Base-by-base conservation (phyloP, 2,329 filamentous ascomycete species). In the Didymella lethalis region DNA sequence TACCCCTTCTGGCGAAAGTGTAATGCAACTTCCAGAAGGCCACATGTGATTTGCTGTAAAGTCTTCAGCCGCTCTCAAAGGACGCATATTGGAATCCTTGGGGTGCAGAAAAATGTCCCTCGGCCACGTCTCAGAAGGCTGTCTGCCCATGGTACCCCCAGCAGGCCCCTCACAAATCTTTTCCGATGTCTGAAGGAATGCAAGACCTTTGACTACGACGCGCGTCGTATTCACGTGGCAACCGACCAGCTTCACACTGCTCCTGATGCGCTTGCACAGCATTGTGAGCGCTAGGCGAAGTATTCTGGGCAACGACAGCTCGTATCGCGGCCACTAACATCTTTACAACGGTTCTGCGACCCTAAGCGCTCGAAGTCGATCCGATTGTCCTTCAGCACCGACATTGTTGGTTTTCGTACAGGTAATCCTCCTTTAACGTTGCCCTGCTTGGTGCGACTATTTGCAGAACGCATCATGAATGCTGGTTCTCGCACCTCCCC, bases 171-270 rank as follows among this genome's bases (percentile, higher is more conserved):
- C 57, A 54, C 44, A 32, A 48, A 40, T n/a, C 29, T 46, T 49
- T 67, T 61, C 59, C 62, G 25, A 62, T 63, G 58, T 60, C 62
- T 54, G 58, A 59, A 58, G 44, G 52, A 66, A 55, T 28, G 47
- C 51, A 54, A 26, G 45, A 47, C 41, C 46, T 60, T 61, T 61
- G 29, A 59, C 55, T 49, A 47, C 55, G 70, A 73, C 69, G 63
- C 71, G 69, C 68, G 69, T 69, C 66, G 59, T 64, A 38, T 59
- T 52, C 63, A 61, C 54, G 69, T 72, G 65, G 68, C 70, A 62
- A 68, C 51, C 44, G 59, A 57, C 43, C 29, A 59, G 54, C 52
- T 44, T 41, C 54, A 55, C 40, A 34, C n/a, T 48, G 50, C 51
- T 59, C 58, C 47, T 26, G 47, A 54, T 58, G 59, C 48, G 62